A percentile compares a stretch with the other conserved stretches of the same genome.
Evolutionary conservation across 148 eudicot genomes (phyloP).

Genomic region (Vaccinium myrtillus): DNA sequence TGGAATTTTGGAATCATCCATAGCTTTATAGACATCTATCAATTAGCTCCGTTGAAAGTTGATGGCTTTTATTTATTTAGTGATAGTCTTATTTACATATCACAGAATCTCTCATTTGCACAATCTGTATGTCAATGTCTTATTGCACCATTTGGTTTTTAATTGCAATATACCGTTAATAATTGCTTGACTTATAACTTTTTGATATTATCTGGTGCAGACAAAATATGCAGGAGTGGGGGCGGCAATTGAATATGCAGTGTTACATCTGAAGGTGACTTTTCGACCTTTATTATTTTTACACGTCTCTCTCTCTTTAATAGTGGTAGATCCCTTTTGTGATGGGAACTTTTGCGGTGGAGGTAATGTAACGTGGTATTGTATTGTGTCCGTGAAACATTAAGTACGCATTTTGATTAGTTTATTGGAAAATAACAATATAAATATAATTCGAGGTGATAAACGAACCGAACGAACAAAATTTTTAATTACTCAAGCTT

Average conservation of each 20-base stretch:
- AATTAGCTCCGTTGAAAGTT: neutral
- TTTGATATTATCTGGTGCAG: constrained; percentile 36
- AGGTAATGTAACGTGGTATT: neutral
- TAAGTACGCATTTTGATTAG: too few species aligned
- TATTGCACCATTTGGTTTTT: neutral
- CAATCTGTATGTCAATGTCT: too few species aligned
- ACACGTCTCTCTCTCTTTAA: neutral
- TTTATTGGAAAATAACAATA: too few species aligned
- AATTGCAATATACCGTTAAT: neutral
- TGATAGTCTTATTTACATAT: too few species aligned
- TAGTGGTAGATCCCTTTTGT: neutral
- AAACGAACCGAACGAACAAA: too few species aligned
- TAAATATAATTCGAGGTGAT: too few species aligned
- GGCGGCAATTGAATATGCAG: constrained; percentile 89
- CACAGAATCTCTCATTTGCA: too few species aligned
- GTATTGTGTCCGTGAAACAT: too few species aligned
- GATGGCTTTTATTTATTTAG: too few species aligned
- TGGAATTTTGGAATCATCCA: neutral
- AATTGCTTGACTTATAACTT: neutral
- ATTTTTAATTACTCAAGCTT: too few species aligned
- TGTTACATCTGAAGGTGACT: constrained; percentile 68
- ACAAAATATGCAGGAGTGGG: constrained; percentile 64
- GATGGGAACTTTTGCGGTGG: neutral
- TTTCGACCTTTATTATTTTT: neutral
- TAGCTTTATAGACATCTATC: neutral